These are phyloP conservation scores for Fusarium phyllophilum DNA, from an alignment of 2,329 filamentous ascomycete species.

Conservation along the genomic window DNA sequence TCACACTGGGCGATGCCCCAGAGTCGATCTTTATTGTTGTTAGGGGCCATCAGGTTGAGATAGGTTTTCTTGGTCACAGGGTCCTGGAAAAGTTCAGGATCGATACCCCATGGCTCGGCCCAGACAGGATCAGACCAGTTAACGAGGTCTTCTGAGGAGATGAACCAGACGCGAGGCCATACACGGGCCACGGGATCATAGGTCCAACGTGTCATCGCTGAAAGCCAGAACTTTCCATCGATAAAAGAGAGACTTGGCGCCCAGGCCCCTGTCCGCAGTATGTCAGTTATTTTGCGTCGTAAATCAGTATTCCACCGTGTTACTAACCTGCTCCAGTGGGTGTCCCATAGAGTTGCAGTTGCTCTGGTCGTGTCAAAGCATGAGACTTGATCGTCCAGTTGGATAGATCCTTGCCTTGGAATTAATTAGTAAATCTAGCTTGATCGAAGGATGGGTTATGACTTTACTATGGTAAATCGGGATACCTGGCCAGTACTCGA, in stretches of 20 bases:
- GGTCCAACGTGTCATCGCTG: background rate
- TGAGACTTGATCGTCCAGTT: background rate
- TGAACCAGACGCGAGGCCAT: background rate
- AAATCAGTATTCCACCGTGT: no score
- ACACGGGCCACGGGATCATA: background rate
- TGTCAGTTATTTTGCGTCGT: background rate
- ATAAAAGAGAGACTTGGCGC: background rate
- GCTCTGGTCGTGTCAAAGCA: background rate
- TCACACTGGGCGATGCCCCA: background rate
- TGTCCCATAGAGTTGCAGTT: background rate
- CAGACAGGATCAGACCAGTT: background rate
- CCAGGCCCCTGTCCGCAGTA: background rate
- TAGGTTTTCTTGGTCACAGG: background rate
- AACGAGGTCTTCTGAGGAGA: background rate
- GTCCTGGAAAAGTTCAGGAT: background rate
- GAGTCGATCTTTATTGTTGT: background rate
- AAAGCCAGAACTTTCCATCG: background rate
- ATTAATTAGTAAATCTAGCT: background rate
- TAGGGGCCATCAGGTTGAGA: background rate
- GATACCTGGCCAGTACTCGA: background rate
- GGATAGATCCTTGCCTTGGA: background rate
- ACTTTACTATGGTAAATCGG: background rate
- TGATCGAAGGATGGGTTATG: rapidly evolving
- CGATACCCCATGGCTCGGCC: background rate
- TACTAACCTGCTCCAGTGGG: background rate